These are phyloP conservation scores for Ogataea nakhonphanomensis DNA, from an alignment of 805 yeast species.

Conservation along the genomic window DNA sequence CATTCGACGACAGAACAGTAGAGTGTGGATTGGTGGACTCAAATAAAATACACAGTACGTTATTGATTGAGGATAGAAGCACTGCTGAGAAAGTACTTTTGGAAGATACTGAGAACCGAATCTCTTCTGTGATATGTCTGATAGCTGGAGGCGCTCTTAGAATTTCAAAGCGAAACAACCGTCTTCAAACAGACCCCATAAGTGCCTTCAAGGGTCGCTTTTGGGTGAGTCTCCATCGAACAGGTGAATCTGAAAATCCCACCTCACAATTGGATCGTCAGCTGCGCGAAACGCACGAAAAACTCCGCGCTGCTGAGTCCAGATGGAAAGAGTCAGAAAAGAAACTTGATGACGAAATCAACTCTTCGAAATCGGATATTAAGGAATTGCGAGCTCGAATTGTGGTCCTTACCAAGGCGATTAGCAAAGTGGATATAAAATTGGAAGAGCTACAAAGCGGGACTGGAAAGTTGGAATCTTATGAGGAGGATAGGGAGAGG, in stretches of 20 bases:
- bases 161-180: constrained; percentile 26
- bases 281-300: constrained; percentile 11
- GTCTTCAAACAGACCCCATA: constrained; percentile 32
- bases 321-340: constrained; percentile 9
- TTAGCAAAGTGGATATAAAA: constrained; percentile 35
- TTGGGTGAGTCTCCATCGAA: constrained; percentile 18
- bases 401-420: constrained; percentile 22
- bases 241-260: constrained; percentile 24
- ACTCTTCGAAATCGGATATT: constrained; percentile 9
- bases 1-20: constrained; percentile 51
- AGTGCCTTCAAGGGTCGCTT: constrained; percentile 16
- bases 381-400: constrained; percentile 15
- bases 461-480: constrained; percentile 34
- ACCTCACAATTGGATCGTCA: constrained; percentile 18
- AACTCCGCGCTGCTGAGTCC: constrained; percentile 8
- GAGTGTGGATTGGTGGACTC: constrained; percentile 63
- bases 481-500: constrained; percentile 34
- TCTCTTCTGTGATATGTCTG: constrained; percentile 26
- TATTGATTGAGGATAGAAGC: constrained; percentile 48
- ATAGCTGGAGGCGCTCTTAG: constrained; percentile 25
- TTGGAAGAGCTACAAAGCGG: constrained; percentile 44
- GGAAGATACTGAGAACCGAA: constrained; percentile 26
- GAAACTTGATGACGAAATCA: constrained; percentile 6
- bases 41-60: constrained; percentile 53
- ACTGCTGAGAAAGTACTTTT: constrained; percentile 47